Conservation (phyloP, 306 rosid genomes). For the Lotus japonicus region DNA sequence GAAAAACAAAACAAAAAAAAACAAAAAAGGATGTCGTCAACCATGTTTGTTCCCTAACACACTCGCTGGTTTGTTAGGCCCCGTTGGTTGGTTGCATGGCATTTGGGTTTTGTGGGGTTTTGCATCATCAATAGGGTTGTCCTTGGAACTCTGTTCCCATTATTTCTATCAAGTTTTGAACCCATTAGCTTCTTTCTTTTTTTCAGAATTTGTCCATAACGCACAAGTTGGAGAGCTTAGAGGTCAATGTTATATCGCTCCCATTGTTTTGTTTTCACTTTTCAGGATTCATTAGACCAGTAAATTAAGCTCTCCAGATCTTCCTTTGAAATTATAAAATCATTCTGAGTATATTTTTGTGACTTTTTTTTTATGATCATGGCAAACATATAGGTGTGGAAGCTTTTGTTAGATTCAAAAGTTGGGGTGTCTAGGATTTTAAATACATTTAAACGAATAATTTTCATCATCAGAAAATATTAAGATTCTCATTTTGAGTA, state of each 20-base stretch:
- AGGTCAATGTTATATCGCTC: not conserved
- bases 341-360: not conserved
- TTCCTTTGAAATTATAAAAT: not conserved
- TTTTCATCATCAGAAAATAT: not conserved
- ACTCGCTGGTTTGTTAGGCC: constrained; percentile 16
- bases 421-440: not conserved
- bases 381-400: not conserved
- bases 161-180: not conserved
- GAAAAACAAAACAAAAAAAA: constrained; percentile 20
- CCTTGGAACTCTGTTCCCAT: not conserved
- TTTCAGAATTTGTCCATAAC: not conserved
- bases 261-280: not conserved
- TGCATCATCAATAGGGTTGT: not conserved
- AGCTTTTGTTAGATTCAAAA: constrained; percentile 2
- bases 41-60: constrained; percentile 26
- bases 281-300: not conserved
- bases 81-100: not conserved
- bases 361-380: not conserved
- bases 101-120: constrained; percentile 22
- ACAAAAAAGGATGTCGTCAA: not conserved
- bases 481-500: not conserved
- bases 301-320: not conserved
- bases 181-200: not conserved
- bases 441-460: not conserved
- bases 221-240: too few species aligned